Evolutionary conservation across 352 stramenopile species (phyloP), one percentile per base, ranked within the genome.

Genomic region (Globisporangium nodosum): DNA sequence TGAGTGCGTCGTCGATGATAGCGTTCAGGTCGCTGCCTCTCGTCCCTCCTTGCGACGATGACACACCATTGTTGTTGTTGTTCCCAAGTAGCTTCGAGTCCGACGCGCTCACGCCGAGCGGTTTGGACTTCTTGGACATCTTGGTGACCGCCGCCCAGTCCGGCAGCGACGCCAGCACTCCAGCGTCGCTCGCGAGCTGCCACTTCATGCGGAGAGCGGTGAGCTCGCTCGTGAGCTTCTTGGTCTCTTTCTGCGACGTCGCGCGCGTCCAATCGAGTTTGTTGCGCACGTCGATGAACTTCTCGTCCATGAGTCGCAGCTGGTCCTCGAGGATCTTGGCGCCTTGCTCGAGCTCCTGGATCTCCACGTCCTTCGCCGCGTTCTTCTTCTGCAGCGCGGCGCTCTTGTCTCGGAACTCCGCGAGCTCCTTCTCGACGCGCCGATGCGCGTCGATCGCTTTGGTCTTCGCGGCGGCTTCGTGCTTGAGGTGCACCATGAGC

Each of bases 251-350:
- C 35, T 90, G 86, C 5, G 83, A 87, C 12, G 81, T 93, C 20
- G 86, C 74, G 8, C 94, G 74, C 30, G 90, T 97, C 87, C 89
- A 98, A 64, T 98, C 94, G 49, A 98, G 73, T 72, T 98, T 98
- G 59, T 88, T 96, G 56, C 94, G 76, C n/a, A 98, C 76, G 49
- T 98, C 94, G 56, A 98, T 96, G 67, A 98, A 98, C 70, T 98
- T 98, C 54, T 98, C 87, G 66, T 98, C 94, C 94, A 98, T 98
- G n/a, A 98, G 77, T 9, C 88, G 81, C 49, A 98, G 76, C 60
- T 98, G 95, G 56, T 98, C 94, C 71, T 98, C 94, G 15, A 98
- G 71, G 39, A 98, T 96, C 59, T 96, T 94, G 11, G 79, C 81
- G 27, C 91, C 94, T 71, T 98, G 92, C 68, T 96, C 85, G 12